These are phyloP conservation scores for Sarocladium strictum DNA, from an alignment of 2,329 filamentous ascomycete species.

Conservation along the genomic window DNA sequence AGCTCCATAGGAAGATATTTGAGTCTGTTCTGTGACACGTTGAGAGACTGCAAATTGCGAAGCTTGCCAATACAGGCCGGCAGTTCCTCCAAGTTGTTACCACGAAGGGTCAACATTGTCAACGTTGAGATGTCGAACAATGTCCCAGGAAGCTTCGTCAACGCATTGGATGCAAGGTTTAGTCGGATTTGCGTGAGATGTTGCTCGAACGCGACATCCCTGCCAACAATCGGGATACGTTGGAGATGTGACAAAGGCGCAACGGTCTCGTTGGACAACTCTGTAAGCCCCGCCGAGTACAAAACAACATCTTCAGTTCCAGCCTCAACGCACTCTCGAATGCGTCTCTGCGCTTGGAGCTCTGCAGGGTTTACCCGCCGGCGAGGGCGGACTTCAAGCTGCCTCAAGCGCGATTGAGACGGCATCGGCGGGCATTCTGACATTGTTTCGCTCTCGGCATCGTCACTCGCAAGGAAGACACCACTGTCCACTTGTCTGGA, in stretches of 20 bases:
- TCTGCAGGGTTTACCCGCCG: conserved; percentile 34
- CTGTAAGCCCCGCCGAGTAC: conserved; percentile 48
- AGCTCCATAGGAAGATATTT: conserved; percentile 57
- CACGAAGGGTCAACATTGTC: conserved; percentile 59
- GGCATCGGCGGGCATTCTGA: conserved; percentile 26
- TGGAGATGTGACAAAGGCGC: conserved; percentile 49
- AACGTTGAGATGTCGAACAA: conserved; percentile 58
- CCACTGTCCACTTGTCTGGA: conserved; percentile 61
- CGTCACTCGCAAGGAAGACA: conserved; percentile 62
- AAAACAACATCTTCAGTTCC: conserved; percentile 57
- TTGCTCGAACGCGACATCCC: conserved; percentile 53
- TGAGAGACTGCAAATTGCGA: conserved; percentile 53
- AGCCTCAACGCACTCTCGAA: conserved; percentile 49
- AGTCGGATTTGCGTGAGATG: conserved; percentile 55
- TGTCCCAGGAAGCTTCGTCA: conserved; percentile 50
- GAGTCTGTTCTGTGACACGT: conserved; percentile 59
- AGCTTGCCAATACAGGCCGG: conserved; percentile 55
- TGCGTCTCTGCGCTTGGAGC: conserved; percentile 35
- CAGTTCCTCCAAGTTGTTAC: conserved; percentile 55
- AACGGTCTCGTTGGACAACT: conserved; percentile 51
- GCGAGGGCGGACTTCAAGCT: conserved; percentile 25
- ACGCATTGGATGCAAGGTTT: conserved; percentile 53
- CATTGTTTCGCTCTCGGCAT: conserved; percentile 37
- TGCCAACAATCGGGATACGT: conserved; percentile 46
- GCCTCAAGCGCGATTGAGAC: conserved; percentile 30